These are phyloP conservation scores for Arthrobotrys sphaeroides DNA, from an alignment of 2,329 filamentous ascomycete genomes.

Conservation along the genomic window DNA sequence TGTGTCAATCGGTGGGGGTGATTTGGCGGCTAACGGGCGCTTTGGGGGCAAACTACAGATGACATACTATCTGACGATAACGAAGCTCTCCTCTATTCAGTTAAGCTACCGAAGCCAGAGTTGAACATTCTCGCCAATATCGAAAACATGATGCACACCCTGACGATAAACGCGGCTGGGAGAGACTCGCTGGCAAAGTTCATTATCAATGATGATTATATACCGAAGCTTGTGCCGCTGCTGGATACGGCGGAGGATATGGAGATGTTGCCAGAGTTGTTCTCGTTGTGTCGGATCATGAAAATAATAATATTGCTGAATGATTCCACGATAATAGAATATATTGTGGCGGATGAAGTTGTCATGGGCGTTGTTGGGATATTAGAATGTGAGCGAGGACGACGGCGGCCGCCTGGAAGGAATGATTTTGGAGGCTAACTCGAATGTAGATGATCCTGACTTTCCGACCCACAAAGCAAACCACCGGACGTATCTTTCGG, in stretches of 20 bases:
- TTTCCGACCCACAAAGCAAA: constrained; percentile 98
- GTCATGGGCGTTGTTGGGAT: constrained; percentile 93
- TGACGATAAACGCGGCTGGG: constrained; percentile 77
- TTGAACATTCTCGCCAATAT: constrained; percentile 85
- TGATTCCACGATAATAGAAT: constrained; percentile 92
- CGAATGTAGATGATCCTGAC: constrained; percentile 79
- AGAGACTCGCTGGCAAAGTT: constrained; percentile 89
- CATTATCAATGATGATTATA: constrained; percentile 85
- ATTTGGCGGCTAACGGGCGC: background rate
- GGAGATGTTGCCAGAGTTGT: constrained; percentile 84
- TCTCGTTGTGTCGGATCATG: constrained; percentile 96
- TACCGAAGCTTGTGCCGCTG: constrained; percentile 83
- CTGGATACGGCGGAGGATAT: constrained; percentile 90
- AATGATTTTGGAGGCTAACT: constrained; percentile 59
- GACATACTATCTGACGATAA: constrained; percentile 91
- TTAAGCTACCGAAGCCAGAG: constrained; percentile 80
- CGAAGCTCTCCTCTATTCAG: constrained; percentile 73
- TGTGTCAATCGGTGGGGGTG: constrained; percentile 7
- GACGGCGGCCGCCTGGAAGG: constrained; percentile 3
- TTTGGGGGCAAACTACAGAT: constrained; percentile 67
- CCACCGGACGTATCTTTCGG: constrained; percentile 89
- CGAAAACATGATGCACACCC: constrained; percentile 81
- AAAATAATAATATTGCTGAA: constrained; percentile 95
- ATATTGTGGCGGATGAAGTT: constrained; percentile 87
- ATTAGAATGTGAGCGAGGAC: constrained; percentile 74